These are phyloP conservation scores for Candida methanosorbosa DNA, from an alignment of 805 yeast genomes.

Conservation along the genomic window DNA sequence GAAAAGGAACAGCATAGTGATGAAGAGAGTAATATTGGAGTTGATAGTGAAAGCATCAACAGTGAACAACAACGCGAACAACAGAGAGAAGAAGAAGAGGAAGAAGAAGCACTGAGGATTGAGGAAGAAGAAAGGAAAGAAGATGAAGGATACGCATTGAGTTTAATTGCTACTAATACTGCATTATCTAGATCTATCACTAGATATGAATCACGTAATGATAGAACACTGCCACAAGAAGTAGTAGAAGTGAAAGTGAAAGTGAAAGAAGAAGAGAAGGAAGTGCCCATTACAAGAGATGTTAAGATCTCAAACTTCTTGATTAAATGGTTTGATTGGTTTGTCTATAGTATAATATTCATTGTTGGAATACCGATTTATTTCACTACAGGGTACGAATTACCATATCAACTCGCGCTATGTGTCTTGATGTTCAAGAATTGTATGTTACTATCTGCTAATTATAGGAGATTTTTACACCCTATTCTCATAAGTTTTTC, in stretches of 20 bases:
- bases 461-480: slow-evolving; percentile 45
- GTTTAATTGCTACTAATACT: slow-evolving; percentile 12
- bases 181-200: slow-evolving; percentile 8
- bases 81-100: background rate
- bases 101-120: background rate
- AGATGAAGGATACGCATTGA: slow-evolving; percentile 7
- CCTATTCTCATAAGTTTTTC: slow-evolving; percentile 66
- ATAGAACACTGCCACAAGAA: background rate
- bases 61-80: background rate
- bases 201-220: slow-evolving; percentile 1
- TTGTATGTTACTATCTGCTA: slow-evolving; percentile 36
- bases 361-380: slow-evolving; percentile 53
- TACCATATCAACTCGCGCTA: slow-evolving; percentile 55
- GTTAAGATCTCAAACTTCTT: slow-evolving; percentile 3
- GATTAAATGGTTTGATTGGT: slow-evolving; percentile 45
- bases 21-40: slow-evolving; percentile 2
- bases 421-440: slow-evolving; percentile 50
- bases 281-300: background rate
- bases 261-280: background rate
- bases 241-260: background rate
- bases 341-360: slow-evolving; percentile 37
- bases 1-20: slow-evolving; percentile 13
- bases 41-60: background rate
- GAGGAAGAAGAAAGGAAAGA: slow-evolving; percentile 2
- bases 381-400: slow-evolving; percentile 44